Evolutionary conservation across 179 eudicot species (phyloP).

Genomic region (Carnegiea gigantea): DNA sequence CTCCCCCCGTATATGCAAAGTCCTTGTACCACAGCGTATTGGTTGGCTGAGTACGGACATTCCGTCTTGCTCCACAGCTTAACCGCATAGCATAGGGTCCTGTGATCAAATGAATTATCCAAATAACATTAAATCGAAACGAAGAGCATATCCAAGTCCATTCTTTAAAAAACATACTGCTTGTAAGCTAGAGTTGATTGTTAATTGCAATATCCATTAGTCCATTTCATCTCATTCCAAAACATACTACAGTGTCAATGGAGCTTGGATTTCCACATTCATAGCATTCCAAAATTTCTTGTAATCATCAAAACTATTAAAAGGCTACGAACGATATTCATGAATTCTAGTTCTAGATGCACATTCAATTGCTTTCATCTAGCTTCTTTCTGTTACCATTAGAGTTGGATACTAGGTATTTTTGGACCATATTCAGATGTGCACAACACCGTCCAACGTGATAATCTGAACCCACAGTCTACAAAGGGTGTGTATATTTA

Average conservation of each 20-base stretch:
- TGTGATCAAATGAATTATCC: slow-evolving; percentile 30
- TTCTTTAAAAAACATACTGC: not conserved
- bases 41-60: slow-evolving; percentile 63
- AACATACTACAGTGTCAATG: not conserved
- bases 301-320: too few relatives aligned
- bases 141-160: not conserved
- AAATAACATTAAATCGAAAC: not conserved
- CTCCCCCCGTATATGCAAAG: slow-evolving; percentile 87
- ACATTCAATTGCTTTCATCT: too few relatives aligned
- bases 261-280: not conserved
- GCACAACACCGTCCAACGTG: too few relatives aligned
- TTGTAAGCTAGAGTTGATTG: not conserved
- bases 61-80: slow-evolving; percentile 87
- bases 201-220: too few relatives aligned
- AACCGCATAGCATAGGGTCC: slow-evolving; percentile 87
- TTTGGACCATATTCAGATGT: too few relatives aligned
- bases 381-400: too few relatives aligned
- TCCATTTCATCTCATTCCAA: not conserved
- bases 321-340: too few relatives aligned
- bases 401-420: too few relatives aligned
- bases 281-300: too few relatives aligned
- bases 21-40: slow-evolving; percentile 89
- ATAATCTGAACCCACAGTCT: too few relatives aligned
- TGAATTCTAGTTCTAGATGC: too few relatives aligned
- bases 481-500: too few relatives aligned